phyloP scores from a whole-genome alignment of 805 yeast species.

The Candida odintsovae region DNA sequence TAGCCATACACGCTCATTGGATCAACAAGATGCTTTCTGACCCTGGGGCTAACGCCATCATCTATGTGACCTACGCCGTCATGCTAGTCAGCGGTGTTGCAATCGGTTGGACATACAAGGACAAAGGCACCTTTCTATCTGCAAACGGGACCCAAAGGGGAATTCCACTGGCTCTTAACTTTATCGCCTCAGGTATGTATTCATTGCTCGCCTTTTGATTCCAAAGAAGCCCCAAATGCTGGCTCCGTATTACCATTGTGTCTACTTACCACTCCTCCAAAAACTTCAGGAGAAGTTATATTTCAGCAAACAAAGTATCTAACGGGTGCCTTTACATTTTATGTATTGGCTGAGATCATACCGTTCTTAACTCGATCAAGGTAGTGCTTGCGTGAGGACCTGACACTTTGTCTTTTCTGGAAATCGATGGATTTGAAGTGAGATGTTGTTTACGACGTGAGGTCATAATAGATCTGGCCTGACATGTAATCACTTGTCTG shows the following conservation, averaged over 20 bases:
- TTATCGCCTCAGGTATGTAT: slow-evolving; percentile 84
- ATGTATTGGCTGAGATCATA: slow-evolving; percentile 54
- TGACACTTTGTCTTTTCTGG: slow-evolving; percentile 11
- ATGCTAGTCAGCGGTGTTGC: slow-evolving; percentile 48
- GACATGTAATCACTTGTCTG: background rate
- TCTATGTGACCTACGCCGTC: slow-evolving; percentile 53
- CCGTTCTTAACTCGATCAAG: slow-evolving; percentile 80
- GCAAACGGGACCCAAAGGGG: slow-evolving; percentile 80
- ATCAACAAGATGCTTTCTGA: slow-evolving; percentile 31
- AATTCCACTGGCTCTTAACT: slow-evolving; percentile 77
- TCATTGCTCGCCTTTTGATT: background rate
- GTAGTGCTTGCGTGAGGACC: slow-evolving; percentile 77
- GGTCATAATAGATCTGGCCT: background rate
- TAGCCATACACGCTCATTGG: background rate
- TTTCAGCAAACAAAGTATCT: slow-evolving; percentile 10
- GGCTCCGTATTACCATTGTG: slow-evolving; percentile 24
- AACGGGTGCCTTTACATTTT: slow-evolving; percentile 13
- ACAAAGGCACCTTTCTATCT: slow-evolving; percentile 55
- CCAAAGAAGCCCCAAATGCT: slow-evolving; percentile 37
- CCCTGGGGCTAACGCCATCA: slow-evolving; percentile 57
- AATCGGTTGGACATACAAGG: slow-evolving; percentile 54
- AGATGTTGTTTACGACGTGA: background rate
- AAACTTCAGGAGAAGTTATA: slow-evolving; percentile 9
- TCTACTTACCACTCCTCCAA: background rate
- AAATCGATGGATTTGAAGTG: background rate